A percentile compares a stretch with the other conserved stretches of the same genome.
These are phyloP conservation scores for Aspergillus sp. DNA, from an alignment of 2,329 filamentous ascomycete genomes.

Conservation along the genomic window DNA sequence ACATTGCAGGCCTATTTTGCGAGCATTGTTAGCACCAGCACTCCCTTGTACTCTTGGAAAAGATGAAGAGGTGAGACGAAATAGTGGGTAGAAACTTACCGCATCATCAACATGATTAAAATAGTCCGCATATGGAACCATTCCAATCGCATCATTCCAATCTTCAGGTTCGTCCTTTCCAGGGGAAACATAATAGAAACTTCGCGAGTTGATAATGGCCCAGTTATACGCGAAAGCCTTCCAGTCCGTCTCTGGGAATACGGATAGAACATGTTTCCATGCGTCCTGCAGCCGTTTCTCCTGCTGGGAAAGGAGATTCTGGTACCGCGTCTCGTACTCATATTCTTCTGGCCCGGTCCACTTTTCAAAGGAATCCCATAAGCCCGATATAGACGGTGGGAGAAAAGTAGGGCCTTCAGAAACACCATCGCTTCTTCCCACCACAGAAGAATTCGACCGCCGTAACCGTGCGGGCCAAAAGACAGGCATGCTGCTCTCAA, in stretches of 20 bases:
- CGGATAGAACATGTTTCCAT: slow-evolving; percentile 45
- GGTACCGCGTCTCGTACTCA: slow-evolving; percentile 32
- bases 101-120: slow-evolving; percentile 42
- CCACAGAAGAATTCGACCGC: slow-evolving; percentile 20
- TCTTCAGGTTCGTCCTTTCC: slow-evolving; percentile 32
- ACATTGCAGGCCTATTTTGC: slow-evolving; percentile 27
- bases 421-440: background rate
- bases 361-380: slow-evolving; percentile 30
- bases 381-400: slow-evolving; percentile 37
- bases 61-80: background rate
- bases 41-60: background rate
- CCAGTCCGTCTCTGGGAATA: slow-evolving; percentile 41
- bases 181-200: slow-evolving; percentile 56
- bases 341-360: slow-evolving; percentile 13
- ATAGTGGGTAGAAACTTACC: slow-evolving; percentile 19
- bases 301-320: slow-evolving; percentile 51
- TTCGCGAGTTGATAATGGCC: slow-evolving; percentile 58
- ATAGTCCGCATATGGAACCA: slow-evolving; percentile 44
- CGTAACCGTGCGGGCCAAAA: slow-evolving; percentile 51
- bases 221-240: slow-evolving; percentile 53
- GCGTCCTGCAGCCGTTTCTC: slow-evolving; percentile 52
- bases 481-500: slow-evolving; percentile 59
- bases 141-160: slow-evolving; percentile 39
- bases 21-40: background rate
- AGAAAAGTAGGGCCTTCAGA: slow-evolving; percentile 16